Percentiles rank a stretch among this genome's conserved stretches.
Evolutionary conservation across 306 rosid genomes (phyloP).

Genomic region (Oemleria cerasiformis): DNA sequence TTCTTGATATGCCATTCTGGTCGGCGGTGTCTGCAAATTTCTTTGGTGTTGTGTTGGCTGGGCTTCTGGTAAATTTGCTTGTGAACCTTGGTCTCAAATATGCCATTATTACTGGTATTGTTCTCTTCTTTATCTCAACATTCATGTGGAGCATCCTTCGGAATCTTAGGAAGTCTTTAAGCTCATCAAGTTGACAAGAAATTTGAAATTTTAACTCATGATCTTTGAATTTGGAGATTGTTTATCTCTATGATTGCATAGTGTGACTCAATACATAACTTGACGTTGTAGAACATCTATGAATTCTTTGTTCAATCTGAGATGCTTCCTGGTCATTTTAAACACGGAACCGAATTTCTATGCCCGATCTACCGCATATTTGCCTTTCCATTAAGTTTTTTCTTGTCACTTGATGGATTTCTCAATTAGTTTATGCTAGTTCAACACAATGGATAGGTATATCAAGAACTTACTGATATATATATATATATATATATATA

Average conservation of each 20-base stretch:
- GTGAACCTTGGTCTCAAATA: constrained; percentile 89
- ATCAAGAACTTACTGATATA: too few species aligned
- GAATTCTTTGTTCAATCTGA: neutral
- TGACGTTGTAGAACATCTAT: neutral
- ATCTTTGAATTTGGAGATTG: neutral
- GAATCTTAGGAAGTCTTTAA: constrained; percentile 40
- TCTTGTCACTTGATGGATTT: neutral
- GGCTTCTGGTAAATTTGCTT: constrained; percentile 79
- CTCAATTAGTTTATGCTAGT: too few species aligned
- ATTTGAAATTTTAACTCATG: neutral
- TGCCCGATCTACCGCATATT: neutral
- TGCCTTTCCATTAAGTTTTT: neutral
- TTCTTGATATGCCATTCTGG: constrained; percentile 97
- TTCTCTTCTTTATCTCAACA: constrained; percentile 79
- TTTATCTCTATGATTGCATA: neutral
- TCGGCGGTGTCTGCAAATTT: constrained; percentile 76
- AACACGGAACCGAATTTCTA: neutral
- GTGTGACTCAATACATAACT: neutral
- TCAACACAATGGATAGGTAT: neutral
- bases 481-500: too few species aligned
- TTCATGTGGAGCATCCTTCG: constrained; percentile 92
- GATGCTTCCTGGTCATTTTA: neutral
- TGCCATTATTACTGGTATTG: constrained; percentile 61
- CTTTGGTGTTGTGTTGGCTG: constrained; percentile 78
- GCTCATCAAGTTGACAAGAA: constrained; percentile 34